Conservation (phyloP, 139 green algal genomes). For the Chlorella sp. region DNA sequence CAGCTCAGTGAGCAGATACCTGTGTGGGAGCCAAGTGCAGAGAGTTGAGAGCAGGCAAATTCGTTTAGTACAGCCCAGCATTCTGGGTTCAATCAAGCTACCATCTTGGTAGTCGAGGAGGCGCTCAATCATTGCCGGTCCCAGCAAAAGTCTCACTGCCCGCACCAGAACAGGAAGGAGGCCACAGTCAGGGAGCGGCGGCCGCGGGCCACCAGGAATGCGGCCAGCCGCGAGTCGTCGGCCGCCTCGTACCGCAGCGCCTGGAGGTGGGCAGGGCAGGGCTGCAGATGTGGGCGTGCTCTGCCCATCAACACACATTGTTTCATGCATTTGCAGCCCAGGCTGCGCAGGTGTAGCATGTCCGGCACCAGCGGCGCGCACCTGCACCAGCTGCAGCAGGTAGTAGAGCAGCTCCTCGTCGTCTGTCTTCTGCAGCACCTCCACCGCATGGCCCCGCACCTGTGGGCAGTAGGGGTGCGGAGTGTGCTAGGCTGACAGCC, state of each 20-base stretch:
- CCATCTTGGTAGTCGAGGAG: too few relatives aligned
- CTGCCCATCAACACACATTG: too few relatives aligned
- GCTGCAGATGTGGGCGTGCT: too few relatives aligned
- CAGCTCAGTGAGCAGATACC: conserved; percentile 90
- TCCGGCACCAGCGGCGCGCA: too few relatives aligned
- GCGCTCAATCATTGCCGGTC: too few relatives aligned
- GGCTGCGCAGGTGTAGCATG: too few relatives aligned
- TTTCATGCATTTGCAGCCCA: too few relatives aligned
- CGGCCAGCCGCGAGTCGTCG: conserved; percentile 70
- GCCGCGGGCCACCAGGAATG: conserved; percentile 83
- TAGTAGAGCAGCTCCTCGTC: conserved; percentile 93
- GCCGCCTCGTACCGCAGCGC: conserved; percentile 92
- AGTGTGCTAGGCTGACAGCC: not conserved
- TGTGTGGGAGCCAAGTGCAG: too few relatives aligned
- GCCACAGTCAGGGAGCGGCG: conserved; percentile 69
- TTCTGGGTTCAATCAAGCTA: too few relatives aligned
- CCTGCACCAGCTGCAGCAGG: conserved; percentile 94
- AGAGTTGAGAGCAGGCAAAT: too few relatives aligned
- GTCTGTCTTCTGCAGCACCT: conserved; percentile 70
- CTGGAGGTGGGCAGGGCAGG: conserved; percentile 45
- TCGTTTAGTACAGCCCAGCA: too few relatives aligned
- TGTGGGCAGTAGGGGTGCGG: conserved; percentile 17
- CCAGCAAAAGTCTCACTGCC: too few relatives aligned
- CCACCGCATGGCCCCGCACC: conserved; percentile 80
- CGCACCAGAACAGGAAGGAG: conserved; percentile 75